Conservation (phyloP, 768 basidiomycete genomes). For the Holtermanniella nyarrowii region DNA sequence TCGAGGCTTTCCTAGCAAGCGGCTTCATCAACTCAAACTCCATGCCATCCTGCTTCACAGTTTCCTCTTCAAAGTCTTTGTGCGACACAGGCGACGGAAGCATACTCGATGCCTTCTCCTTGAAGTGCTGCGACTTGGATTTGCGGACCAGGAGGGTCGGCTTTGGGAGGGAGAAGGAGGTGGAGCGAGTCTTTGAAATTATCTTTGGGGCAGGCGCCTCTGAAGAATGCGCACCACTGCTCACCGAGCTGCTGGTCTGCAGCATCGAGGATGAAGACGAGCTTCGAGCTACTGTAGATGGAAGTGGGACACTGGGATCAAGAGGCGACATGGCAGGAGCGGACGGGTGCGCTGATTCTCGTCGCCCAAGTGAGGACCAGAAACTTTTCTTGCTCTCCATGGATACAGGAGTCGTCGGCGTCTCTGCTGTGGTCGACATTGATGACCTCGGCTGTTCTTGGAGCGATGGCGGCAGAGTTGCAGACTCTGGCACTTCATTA, state of each 20-base stretch:
- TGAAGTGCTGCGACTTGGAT: background rate
- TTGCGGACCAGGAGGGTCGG: background rate
- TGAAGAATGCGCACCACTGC: background rate
- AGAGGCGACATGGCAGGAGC: background rate
- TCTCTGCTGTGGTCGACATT: too few species aligned
- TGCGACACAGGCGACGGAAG: slow-evolving; percentile 24
- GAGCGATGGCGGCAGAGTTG: too few species aligned
- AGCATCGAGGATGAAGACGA: background rate
- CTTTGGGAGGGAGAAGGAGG: background rate
- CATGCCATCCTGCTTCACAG: slow-evolving; percentile 32
- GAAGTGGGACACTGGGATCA: background rate
- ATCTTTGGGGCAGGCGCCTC: background rate
- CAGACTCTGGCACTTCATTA: too few species aligned
- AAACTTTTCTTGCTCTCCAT: too few species aligned
- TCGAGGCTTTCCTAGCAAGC: background rate
- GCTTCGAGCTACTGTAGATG: background rate
- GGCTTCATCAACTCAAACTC: slow-evolving; percentile 35
- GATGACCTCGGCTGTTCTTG: too few species aligned
- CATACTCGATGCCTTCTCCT: background rate
- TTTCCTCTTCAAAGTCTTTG: slow-evolving; percentile 30
- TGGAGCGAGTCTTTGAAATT: background rate
- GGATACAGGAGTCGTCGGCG: too few species aligned
- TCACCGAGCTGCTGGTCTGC: background rate
- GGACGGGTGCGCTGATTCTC: too few species aligned
- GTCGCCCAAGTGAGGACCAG: too few species aligned